Conservation (phyloP, 306 rosid species). For the Lathyrus aphaca region DNA sequence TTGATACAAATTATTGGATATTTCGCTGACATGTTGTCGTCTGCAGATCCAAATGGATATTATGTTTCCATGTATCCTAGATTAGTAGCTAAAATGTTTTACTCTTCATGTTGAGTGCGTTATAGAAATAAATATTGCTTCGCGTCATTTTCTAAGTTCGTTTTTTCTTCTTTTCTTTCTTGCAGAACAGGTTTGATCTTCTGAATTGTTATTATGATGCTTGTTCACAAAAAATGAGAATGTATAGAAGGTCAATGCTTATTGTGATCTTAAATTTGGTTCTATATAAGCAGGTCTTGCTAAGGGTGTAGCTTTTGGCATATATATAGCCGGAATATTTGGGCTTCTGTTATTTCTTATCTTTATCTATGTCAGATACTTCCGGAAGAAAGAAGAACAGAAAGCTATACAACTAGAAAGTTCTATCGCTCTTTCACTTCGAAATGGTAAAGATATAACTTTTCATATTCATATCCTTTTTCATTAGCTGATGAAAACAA, state of each 20-base stretch:
- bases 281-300: constrained; percentile 39
- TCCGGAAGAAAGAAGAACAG: constrained; percentile 50
- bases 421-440: constrained; percentile 52
- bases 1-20: no score
- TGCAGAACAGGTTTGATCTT: constrained; percentile 57
- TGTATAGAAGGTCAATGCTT: background rate
- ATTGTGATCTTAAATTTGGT: constrained; percentile 40
- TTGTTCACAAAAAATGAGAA: constrained; percentile 24
- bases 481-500: no score
- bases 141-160: constrained; percentile 9
- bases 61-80: constrained; percentile 39
- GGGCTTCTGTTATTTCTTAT: constrained; percentile 53
- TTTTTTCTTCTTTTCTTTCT: constrained; percentile 28
- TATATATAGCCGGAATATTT: constrained; percentile 56
- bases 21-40: no score
- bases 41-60: constrained; percentile 60
- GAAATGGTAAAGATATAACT: constrained; percentile 46
- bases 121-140: no score
- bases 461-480: constrained; percentile 7
- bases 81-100: constrained; percentile 35
- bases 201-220: constrained; percentile 9
- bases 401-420: constrained; percentile 37
- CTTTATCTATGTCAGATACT: constrained; percentile 42
- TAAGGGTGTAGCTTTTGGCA: background rate
- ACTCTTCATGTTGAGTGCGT: no score